Conservation (phyloP, 23 red algal genomes). For the Rhodosorus marinus region DNA sequence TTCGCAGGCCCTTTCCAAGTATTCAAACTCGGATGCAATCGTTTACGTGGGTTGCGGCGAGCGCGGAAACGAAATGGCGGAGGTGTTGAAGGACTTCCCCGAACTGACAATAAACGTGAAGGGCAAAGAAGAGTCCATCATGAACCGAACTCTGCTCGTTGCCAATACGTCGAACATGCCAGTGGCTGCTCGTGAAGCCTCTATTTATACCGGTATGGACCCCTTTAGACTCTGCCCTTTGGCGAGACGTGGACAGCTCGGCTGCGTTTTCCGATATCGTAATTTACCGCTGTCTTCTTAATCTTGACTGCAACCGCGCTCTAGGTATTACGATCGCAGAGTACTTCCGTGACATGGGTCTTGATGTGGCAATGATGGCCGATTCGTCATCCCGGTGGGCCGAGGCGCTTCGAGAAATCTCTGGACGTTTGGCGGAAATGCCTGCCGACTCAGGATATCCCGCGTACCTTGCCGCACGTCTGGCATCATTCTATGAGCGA, state of each 20-base stretch:
- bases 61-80: slow-evolving; percentile 99
- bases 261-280: too few relatives aligned
- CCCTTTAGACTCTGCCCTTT: too few relatives aligned
- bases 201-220: slow-evolving; percentile 99
- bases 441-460: slow-evolving; percentile 98
- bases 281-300: too few relatives aligned
- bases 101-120: slow-evolving; percentile 73
- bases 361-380: slow-evolving; percentile 98
- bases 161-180: slow-evolving; percentile 99
- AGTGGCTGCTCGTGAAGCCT: slow-evolving; percentile 94
- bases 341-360: slow-evolving; percentile 98
- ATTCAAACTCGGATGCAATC: slow-evolving; percentile 93
- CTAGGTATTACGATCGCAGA: slow-evolving; percentile 92
- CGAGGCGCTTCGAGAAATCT: slow-evolving; percentile 97
- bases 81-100: slow-evolving; percentile 94
- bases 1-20: slow-evolving; percentile 92
- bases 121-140: slow-evolving; percentile 78
- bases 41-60: slow-evolving; percentile 99
- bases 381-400: slow-evolving; percentile 96
- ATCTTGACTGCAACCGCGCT: too few relatives aligned
- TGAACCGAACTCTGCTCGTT: slow-evolving; percentile 95
- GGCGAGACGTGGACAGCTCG: too few relatives aligned
- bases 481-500: slow-evolving; percentile 98
- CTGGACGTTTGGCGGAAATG: slow-evolving; percentile 97
- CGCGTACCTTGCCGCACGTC: slow-evolving; percentile 89